Conservation (phyloP, 306 rosid species). For the Prunus salicina region DNA sequence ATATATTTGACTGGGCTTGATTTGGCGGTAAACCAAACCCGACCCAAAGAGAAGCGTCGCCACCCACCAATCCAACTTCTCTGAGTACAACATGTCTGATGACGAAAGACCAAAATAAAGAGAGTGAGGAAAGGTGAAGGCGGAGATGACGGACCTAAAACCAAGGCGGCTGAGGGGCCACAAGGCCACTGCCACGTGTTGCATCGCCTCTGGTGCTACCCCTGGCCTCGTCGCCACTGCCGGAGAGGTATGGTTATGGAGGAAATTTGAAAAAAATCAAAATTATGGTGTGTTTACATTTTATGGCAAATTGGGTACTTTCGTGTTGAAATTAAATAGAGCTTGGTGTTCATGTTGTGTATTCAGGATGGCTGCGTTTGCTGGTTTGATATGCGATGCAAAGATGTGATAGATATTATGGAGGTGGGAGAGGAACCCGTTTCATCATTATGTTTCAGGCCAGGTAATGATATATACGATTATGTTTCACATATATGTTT, state of each 20-base stretch:
- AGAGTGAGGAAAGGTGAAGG: neutral
- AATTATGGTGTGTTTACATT: neutral
- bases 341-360: neutral
- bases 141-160: slow-evolving; percentile 28
- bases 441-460: slow-evolving; percentile 67
- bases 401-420: slow-evolving; percentile 53
- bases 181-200: slow-evolving; percentile 62
- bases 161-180: slow-evolving; percentile 73
- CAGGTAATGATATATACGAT: slow-evolving; percentile 34
- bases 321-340: neutral
- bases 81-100: neutral
- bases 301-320: neutral
- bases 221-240: slow-evolving; percentile 72
- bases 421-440: slow-evolving; percentile 67
- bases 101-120: neutral
- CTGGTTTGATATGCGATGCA: slow-evolving; percentile 94
- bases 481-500: too few relatives aligned
- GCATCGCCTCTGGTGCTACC: slow-evolving; percentile 61
- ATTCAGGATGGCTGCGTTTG: slow-evolving; percentile 81
- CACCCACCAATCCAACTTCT: neutral
- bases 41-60: neutral
- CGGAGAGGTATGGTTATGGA: slow-evolving; percentile 54
- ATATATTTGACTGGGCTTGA: neutral
- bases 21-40: neutral
- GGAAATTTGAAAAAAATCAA: neutral